A percentile compares a stretch with the other conserved stretches of the same genome.
Conservation (phyloP, 1,284 basidiomycete species). For the Rhizoctonia solani region DNA sequence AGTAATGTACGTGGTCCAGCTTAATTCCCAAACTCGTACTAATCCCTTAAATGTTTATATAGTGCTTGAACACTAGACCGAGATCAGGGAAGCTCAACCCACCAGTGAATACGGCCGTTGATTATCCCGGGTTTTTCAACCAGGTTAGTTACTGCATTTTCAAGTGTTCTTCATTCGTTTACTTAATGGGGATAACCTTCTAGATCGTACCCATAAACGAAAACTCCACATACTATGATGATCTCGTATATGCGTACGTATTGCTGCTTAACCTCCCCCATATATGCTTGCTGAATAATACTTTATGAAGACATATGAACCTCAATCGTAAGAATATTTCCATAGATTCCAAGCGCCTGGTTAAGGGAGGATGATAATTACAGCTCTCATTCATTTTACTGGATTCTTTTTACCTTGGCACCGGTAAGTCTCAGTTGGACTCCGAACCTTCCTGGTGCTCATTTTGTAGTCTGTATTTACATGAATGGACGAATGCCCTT, state of each 20-base stretch:
- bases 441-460: no score
- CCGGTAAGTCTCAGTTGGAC: not conserved
- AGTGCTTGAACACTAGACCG: slow-evolving; percentile 5
- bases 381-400: slow-evolving; percentile 18
- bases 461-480: not conserved
- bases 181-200: not conserved
- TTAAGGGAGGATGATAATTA: not conserved
- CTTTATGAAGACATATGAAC: slow-evolving; percentile 7
- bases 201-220: slow-evolving; percentile 9
- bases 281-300: not conserved
- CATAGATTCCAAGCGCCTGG: not conserved
- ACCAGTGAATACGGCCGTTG: slow-evolving; percentile 4
- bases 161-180: not conserved
- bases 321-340: not conserved
- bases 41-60: not conserved
- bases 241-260: slow-evolving; percentile 17
- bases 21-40: not conserved
- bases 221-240: slow-evolving; percentile 22
- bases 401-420: slow-evolving; percentile 16
- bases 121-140: not conserved
- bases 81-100: slow-evolving; percentile 16
- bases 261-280: not conserved
- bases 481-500: not conserved
- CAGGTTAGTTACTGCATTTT: not conserved
- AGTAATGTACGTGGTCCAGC: not conserved